Base-by-base conservation (phyloP, 305 asterid genomes). In the Striga hermonthica region DNA sequence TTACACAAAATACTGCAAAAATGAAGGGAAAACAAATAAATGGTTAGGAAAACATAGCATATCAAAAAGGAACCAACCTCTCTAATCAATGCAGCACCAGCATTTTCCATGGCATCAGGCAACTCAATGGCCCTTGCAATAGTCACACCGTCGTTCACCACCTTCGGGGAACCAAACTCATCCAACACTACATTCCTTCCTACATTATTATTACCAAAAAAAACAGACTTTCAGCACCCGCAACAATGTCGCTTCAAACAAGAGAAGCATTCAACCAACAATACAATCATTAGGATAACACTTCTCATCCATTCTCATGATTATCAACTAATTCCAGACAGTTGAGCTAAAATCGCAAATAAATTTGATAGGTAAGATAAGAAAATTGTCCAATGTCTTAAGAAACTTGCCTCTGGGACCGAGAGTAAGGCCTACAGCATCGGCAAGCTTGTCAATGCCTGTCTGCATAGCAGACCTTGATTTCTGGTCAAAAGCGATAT, bases 151-250 rank as follows among this genome's bases (percentile, higher is more conserved):
- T 92, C 97, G 57, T 92, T 90, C 59, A 92, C 99, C 69, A 93
- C 99, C 82, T 84, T 90, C 8, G 96, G 96, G 63, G 91, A 37
- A 2, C 99, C 99, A 69, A 60, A 90, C 72, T 93, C 99, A 69
- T 93, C 99, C 84, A 93, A 66, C 66, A 90, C 97, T 36, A 93
- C 97, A 69, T 93, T 90, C 69, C 99, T 76, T 72, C 99, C 99
- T 93, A 80, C 55, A 62, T 22, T 35, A 54, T 22, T 39, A 58
- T 38, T 14, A 62, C 12, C 9, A 34, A 31, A 56, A 55, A 34
- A 31, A 22, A 2, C 31, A 22, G 31, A 22, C 2, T 22, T 22
- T 22, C 31, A 22, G 31, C 53, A 8, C 12, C 9, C 53, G 9
- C 12, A 0, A 47, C 3, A 40, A 55, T 34, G 3, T 11, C 4